Evolutionary conservation across 106 monocot species (phyloP).

Genomic region (Allium sativum): DNA sequence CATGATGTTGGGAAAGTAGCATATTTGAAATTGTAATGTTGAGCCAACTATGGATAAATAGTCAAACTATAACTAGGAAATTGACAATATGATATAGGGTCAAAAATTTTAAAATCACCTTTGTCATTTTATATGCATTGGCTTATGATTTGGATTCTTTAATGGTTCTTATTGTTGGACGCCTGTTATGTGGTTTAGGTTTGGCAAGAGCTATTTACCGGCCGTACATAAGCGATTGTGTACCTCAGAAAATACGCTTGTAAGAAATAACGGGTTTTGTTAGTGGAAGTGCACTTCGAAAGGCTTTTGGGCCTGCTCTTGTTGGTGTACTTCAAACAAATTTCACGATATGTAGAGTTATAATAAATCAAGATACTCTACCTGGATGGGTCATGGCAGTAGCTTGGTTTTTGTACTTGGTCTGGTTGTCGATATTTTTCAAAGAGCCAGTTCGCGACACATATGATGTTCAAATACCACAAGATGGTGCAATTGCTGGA

Average conservation of each 20-base stretch:
- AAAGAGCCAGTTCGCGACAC: constrained; percentile 60
- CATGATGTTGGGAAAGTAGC: too few relatives aligned
- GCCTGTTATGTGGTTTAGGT: constrained; percentile 88
- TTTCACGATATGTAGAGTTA: constrained; percentile 61
- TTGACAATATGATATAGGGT: too few relatives aligned
- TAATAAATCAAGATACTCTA: constrained; percentile 75
- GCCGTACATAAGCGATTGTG: constrained; percentile 95
- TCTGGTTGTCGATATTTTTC: constrained; percentile 69
- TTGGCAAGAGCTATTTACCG: constrained; percentile 97
- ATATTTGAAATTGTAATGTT: too few relatives aligned
- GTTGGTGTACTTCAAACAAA: constrained; percentile 87
- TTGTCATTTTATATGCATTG: constrained; percentile 75
- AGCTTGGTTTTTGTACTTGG: constrained; percentile 77
- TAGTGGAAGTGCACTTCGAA: constrained; percentile 96
- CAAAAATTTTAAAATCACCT: too few relatives aligned
- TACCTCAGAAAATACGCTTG: constrained; percentile 75
- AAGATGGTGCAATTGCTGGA: constrained; percentile 28
- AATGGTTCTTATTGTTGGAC: constrained; percentile 65
- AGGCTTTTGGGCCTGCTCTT: constrained; percentile 98
- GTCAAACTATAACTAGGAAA: too few relatives aligned
- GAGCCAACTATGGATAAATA: too few relatives aligned
- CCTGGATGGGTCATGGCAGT: constrained; percentile 97
- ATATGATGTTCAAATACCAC: constrained; percentile 14
- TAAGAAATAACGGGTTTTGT: constrained; percentile 98
- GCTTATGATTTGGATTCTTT: constrained; percentile 84